These are phyloP conservation scores for Coriaria nepalensis DNA, from an alignment of 306 rosid species.

Conservation along the genomic window DNA sequence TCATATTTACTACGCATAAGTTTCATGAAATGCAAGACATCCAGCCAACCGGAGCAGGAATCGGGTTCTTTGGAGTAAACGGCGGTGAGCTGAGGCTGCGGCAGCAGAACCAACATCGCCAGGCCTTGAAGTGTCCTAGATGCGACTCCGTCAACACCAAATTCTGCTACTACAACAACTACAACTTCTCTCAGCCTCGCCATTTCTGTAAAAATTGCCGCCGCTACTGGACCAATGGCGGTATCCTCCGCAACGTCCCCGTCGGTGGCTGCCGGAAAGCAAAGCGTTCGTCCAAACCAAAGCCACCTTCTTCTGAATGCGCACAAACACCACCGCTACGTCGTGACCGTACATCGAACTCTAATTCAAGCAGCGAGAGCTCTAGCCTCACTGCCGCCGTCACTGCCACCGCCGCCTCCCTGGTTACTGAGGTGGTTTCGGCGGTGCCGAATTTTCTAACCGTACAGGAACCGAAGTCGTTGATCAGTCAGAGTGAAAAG, in stretches of 20 bases:
- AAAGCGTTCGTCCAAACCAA: constrained; percentile 42
- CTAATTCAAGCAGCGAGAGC: constrained; percentile 66
- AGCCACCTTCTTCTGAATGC: neutral
- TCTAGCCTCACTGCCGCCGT: constrained; percentile 49
- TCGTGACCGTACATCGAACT: constrained; percentile 30
- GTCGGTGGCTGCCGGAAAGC: constrained; percentile 76
- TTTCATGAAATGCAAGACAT: constrained; percentile 56
- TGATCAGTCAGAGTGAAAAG: constrained; percentile 11
- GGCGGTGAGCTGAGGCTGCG: constrained; percentile 40
- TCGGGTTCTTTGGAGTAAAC: constrained; percentile 35
- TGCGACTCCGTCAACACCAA: constrained; percentile 83
- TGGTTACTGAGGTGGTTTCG: constrained; percentile 29
- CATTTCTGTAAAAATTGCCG: constrained; percentile 93
- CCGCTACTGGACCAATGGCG: constrained; percentile 95
- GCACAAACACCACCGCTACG: neutral
- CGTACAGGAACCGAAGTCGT: constrained; percentile 22
- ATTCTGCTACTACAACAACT: constrained; percentile 92
- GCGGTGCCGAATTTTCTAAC: constrained; percentile 22
- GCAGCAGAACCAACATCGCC: constrained; percentile 20
- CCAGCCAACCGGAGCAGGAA: constrained; percentile 37
- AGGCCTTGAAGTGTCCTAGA: constrained; percentile 64
- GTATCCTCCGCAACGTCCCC: constrained; percentile 90
- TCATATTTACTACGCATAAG: no score
- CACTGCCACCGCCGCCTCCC: constrained; percentile 4
- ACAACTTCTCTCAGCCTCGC: constrained; percentile 91